Base-by-base conservation (phyloP, 345 rosid species). In the Triadica sebifera region DNA sequence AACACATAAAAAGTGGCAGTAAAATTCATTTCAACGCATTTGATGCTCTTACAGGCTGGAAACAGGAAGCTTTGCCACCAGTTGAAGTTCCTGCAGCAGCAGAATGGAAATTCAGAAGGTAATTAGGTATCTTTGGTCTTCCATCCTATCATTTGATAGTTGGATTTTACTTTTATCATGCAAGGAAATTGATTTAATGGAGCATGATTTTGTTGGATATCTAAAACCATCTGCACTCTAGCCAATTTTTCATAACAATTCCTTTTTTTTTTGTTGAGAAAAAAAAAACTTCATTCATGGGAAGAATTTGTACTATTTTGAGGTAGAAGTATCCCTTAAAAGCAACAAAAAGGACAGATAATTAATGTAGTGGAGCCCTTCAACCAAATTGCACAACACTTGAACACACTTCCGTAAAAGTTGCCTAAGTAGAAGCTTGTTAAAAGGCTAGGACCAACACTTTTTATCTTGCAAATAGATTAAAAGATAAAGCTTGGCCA, bases 81-180 rank as follows among this genome's bases (percentile, higher is more conserved):
- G 98, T 93, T 80, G 91, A 95, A 80, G 98, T 95, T 79, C 99
- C 99, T 65, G 96, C 98, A 1, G 97, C 99, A 0, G 96, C 89
- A 29, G 60, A 86, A 82, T 95, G 99, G 99, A 95, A 93, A 81
- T 93, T 88, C 75, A 88, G 97, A 81, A 89, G 99, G 99, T 90
- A 56, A 59, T 49, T 58, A n/a, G 70, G 37, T 13, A 57, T 24
- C 13, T 17, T 3, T 63, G 38, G 0, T 12, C 5, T 39, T 12
- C 15, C 65, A 29, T 29, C 20, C 65, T 8, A 4, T 19, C 8
- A 1, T 5, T 63, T 5, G 47, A 63, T 39, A 63, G 5, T 62
- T 19, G 8, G 8, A 34, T 34, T 51, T 20, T 46, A 0, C 13
- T 45, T 29, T 12, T n/a, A 17, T 67, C 34, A 20, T 64, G n/a